Base-by-base conservation (phyloP, 2,329 filamentous ascomycete genomes). In the Trichoderma harzianum region DNA sequence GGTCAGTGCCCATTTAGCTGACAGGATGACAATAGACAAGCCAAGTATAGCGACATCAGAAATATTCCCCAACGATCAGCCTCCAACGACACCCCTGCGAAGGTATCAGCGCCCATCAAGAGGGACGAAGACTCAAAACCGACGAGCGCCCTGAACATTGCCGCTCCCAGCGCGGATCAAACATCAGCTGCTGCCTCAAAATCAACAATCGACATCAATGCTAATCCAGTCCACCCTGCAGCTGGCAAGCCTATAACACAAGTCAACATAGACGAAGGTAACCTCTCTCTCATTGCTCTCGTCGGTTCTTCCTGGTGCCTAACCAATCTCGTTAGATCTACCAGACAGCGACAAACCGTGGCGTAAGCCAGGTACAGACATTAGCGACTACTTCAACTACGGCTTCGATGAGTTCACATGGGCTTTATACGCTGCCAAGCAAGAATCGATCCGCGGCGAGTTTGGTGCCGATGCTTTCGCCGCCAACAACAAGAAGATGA, bases 391-490 rank as follows among this genome's bases (percentile, higher is more conserved):
- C 83, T 98, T 98, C 88, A 98, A 98, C 85, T 98, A 98, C 82
- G 95, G 95, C 72, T 98, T 98, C 79, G 95, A 98, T 83, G 95
- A 98, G 82, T 98, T 98, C 82, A 97, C 95, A 1, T 99, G 96
- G 96, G 93, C 95, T 7, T 89, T 95, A 69, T 99, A 99, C 80
- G 94, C 95, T 36, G 86, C 94, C 72, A 97, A 97, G 78, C 96
- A 98, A 80, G 91, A 96, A 75, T 86, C 86, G 28, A 86, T 98
- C 77, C 89, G 92, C 21, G 89, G 89, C 75, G 93, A 95, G 76
- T 93, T 94, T 76, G 89, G 89, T 71, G 89, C 92, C 62, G 89
- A 91, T 57, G 85, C 86, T 57, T 86, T 91, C 67, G 87, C 88
- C 24, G 84, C 85, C 69, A 90, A 87, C 75, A 89, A 89, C 76